Conservation (phyloP, 2,329 filamentous ascomycete species). For the Fusarium oxysporum region DNA sequence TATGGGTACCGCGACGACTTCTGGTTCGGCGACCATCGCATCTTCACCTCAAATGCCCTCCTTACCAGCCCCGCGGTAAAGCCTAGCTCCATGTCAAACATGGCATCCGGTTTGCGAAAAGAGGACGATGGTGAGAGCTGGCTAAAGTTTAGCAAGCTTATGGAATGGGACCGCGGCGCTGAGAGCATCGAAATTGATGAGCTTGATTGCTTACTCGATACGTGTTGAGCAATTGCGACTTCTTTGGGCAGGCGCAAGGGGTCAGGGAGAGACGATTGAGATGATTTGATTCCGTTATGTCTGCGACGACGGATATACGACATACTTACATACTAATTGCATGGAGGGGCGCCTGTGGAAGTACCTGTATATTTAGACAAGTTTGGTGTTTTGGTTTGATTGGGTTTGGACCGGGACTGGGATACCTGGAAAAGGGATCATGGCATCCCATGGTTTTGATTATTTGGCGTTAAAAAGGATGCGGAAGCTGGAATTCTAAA, state of each 20-base stretch:
- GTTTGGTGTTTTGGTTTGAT: slow-evolving; percentile 39
- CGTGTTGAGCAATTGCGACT: slow-evolving; percentile 63
- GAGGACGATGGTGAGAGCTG: slow-evolving; percentile 55
- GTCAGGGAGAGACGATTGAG: slow-evolving; percentile 34
- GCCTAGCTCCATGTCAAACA: slow-evolving; percentile 44
- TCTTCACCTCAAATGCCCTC: slow-evolving; percentile 55
- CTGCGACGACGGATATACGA: slow-evolving; percentile 43
- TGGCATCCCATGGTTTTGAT: slow-evolving; percentile 30
- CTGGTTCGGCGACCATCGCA: slow-evolving; percentile 63
- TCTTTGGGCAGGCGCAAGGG: slow-evolving; percentile 37
- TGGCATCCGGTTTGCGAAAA: slow-evolving; percentile 48
- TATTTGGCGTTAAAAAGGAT: slow-evolving; percentile 36
- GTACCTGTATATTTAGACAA: slow-evolving; percentile 49
- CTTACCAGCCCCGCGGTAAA: slow-evolving; percentile 67
- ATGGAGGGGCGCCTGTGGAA: slow-evolving; percentile 45
- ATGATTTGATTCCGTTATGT: slow-evolving; percentile 41
- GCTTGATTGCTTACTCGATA: slow-evolving; percentile 86
- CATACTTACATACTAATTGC: slow-evolving; percentile 40
- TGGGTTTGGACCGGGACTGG: slow-evolving; percentile 32
- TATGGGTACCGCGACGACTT: slow-evolving; percentile 60
- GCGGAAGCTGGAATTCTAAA: slow-evolving; percentile 28
- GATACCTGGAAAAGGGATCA: slow-evolving; percentile 41
- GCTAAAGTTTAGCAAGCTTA: slow-evolving; percentile 55
- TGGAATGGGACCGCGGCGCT: slow-evolving; percentile 76
- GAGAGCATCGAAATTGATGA: slow-evolving; percentile 94